Conservation (phyloP, 345 rosid genomes). For the Populus nigra region DNA sequence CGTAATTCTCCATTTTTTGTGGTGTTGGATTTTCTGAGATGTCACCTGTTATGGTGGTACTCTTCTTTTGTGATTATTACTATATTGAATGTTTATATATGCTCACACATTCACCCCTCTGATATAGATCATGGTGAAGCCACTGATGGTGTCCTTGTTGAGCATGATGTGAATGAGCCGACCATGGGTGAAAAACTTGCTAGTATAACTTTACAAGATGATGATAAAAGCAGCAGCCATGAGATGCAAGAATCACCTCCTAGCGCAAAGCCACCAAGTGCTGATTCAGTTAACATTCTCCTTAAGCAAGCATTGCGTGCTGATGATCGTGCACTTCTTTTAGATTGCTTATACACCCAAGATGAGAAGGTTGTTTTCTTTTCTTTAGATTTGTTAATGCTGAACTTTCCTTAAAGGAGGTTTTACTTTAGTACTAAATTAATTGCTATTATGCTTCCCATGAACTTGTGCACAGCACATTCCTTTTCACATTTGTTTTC, state of each 20-base stretch:
- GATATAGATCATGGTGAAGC: constrained; percentile 54
- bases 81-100: neutral
- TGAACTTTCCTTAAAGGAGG: neutral
- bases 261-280: constrained; percentile 66
- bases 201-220: constrained; percentile 45
- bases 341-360: constrained; percentile 87
- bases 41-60: neutral
- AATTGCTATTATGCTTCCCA: neutral
- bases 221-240: constrained; percentile 23
- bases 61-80: neutral
- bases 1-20: neutral
- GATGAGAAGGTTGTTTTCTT: constrained; percentile 63
- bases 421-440: neutral
- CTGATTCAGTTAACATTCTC: constrained; percentile 77
- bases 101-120: neutral
- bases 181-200: constrained; percentile 92
- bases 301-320: constrained; percentile 87
- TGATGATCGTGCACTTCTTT: constrained; percentile 77
- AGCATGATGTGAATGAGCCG: constrained; percentile 69
- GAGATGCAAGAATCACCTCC: constrained; percentile 36
- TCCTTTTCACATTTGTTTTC: neutral
- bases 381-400: neutral
- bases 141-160: constrained; percentile 58
- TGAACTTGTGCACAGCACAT: neutral
- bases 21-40: neutral